Base-by-base conservation (phyloP, 306 rosid species). In the Myrica gale region DNA sequence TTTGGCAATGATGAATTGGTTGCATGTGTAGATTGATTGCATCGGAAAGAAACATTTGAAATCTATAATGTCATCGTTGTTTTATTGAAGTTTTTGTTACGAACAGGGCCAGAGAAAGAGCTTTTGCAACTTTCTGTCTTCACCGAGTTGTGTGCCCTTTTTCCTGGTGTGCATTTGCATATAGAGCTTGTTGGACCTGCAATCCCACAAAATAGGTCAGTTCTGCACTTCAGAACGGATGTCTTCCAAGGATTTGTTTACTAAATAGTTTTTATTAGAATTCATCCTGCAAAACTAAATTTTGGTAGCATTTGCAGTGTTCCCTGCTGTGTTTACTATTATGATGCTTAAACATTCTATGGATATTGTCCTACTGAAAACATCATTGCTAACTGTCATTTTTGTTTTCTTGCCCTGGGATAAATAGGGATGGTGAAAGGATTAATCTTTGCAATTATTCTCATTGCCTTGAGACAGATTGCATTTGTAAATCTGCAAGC, bases 21-120 rank as follows among this genome's bases (percentile, higher is more conserved):
- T 41, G 37, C 37, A 32, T 32, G 2, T 32, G 3, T 32, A 32
- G 37, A 32, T 32, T 32, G 37, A 32, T 3, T 32, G 37, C 37
- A 32, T 32, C 37, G 3, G 37, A 32, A 32, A 32, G 37, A 32
- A 32, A 32, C 37, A 32, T 32, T 32, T 32, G 37, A 32, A 32
- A 62, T 66, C 45, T 4, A 15, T 54, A 11, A 10, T 54, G 23
- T 72, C 51, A 61, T 76, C 73, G 51, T 41, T 52, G 15, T 72
- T 15, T 77, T 5, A n/a, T 74, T 62, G 66, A 50, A 65, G 37
- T 55, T 26, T 63, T 77, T 77, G 44, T 79, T 74, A 72, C 52
- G 60, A 65, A 75, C 80, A 95, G 98, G 97, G 55, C 97, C 98
- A 44, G 98, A 90, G 83, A 92, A 89, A 79, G 98, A 92, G 88